A percentile compares a stretch with the other conserved stretches of the same genome.
These are phyloP conservation scores for Candida nanaspora DNA, from an alignment of 805 yeast genomes.

Conservation along the genomic window DNA sequence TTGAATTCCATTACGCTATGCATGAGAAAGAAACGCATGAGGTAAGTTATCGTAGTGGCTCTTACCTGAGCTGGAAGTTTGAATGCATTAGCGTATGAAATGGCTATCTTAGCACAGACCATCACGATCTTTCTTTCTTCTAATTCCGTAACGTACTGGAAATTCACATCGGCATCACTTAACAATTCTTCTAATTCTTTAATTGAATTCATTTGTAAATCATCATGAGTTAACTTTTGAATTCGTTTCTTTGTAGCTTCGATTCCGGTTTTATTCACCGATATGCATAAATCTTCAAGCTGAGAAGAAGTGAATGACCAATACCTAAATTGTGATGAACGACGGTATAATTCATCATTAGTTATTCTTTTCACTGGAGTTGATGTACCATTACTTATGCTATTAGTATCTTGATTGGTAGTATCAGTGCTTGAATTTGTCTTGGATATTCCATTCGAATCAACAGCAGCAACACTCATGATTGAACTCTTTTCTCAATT, in stretches of 20 bases:
- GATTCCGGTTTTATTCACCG: constrained; percentile 51
- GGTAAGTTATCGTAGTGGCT: constrained; percentile 79
- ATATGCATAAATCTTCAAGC: constrained; percentile 39
- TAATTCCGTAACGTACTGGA: constrained; percentile 40
- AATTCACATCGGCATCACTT: not conserved
- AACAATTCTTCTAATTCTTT: not conserved
- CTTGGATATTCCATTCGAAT: too few species aligned
- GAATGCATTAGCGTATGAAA: constrained; percentile 63
- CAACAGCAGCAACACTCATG: too few species aligned
- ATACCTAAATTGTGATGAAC: constrained; percentile 72
- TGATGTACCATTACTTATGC: not conserved
- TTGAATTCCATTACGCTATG: constrained; percentile 83
- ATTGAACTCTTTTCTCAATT: too few species aligned
- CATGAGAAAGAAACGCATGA: constrained; percentile 71
- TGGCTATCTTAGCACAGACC: constrained; percentile 67
- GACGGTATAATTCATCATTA: constrained; percentile 82
- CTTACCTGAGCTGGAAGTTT: constrained; percentile 83
- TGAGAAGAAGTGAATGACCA: constrained; percentile 77
- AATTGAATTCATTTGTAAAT: not conserved
- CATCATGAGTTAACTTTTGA: not conserved
- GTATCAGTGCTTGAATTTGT: too few species aligned
- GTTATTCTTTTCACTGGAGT: constrained; percentile 32
- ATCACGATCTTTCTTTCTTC: constrained; percentile 68
- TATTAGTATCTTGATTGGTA: too few species aligned
- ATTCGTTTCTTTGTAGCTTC: constrained; percentile 24